Evolutionary conservation across 1,139 yeast species (phyloP).

Genomic region (Suhomyces terraborum): DNA sequence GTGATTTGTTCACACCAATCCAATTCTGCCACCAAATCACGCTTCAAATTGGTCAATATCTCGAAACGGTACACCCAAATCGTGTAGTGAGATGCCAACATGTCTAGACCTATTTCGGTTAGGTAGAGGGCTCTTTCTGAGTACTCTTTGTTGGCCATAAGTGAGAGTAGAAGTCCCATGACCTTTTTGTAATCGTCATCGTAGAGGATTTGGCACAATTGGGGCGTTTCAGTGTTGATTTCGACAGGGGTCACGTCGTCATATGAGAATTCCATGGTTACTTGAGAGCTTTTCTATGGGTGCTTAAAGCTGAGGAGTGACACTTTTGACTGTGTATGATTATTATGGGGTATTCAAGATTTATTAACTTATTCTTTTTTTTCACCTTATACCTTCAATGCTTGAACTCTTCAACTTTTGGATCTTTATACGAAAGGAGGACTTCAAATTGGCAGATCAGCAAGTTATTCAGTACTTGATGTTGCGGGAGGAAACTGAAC

Average conservation of each 20-base stretch:
- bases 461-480: too few species aligned
- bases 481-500: too few species aligned
- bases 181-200: slow-evolving; percentile 64
- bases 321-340: not conserved
- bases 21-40: slow-evolving; percentile 28
- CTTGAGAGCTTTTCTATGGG: not conserved
- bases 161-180: slow-evolving; percentile 63
- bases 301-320: too few species aligned
- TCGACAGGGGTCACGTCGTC: slow-evolving; percentile 45
- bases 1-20: slow-evolving; percentile 81
- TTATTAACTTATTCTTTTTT: too few species aligned
- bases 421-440: too few species aligned
- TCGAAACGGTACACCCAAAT: slow-evolving; percentile 81
- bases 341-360: too few species aligned
- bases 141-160: slow-evolving; percentile 61
- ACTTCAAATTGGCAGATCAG: too few species aligned
- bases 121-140: slow-evolving; percentile 71
- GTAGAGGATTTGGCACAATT: slow-evolving; percentile 77
- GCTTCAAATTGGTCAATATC: slow-evolving; percentile 45
- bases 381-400: too few species aligned
- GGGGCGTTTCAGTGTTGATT: slow-evolving; percentile 49
- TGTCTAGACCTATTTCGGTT: slow-evolving; percentile 61
- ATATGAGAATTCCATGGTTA: slow-evolving; percentile 19
- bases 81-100: slow-evolving; percentile 89
- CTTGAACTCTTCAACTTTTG: too few species aligned